phyloP scores from a whole-genome alignment of 2,329 filamentous ascomycete genomes.

The Penicillium sumatraense region DNA sequence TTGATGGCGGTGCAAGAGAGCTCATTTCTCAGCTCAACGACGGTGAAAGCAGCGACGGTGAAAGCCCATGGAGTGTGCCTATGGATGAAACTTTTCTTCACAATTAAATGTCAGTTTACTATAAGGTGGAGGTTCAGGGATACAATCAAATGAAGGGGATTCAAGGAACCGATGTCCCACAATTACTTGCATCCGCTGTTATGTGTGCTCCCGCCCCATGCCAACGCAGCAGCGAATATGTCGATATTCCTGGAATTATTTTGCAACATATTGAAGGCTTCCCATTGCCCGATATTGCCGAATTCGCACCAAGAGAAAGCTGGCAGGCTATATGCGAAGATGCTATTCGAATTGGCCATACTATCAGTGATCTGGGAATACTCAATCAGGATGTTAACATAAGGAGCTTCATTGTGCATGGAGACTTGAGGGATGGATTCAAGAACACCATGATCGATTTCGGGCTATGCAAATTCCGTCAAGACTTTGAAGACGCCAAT shows the following conservation, averaged over 20 bases:
- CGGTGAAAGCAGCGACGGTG: not conserved
- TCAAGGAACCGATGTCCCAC: not conserved
- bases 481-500: slow-evolving; percentile 5
- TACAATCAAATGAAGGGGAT: not conserved
- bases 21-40: no score
- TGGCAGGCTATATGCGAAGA: slow-evolving; percentile 28
- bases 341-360: slow-evolving; percentile 22
- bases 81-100: not conserved
- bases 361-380: slow-evolving; percentile 20
- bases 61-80: not conserved
- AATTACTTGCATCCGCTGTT: not conserved
- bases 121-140: not conserved
- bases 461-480: slow-evolving; percentile 9
- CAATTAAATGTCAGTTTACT: not conserved
- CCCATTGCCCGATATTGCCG: slow-evolving; percentile 16
- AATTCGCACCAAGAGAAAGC: slow-evolving; percentile 6
- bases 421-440: not conserved
- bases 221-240: slow-evolving; percentile 9
- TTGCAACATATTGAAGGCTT: slow-evolving; percentile 18
- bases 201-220: not conserved
- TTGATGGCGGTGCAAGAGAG: no score
- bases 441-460: slow-evolving; percentile 13
- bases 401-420: slow-evolving; percentile 16
- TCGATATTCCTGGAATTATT: slow-evolving; percentile 17
- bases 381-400: slow-evolving; percentile 26